Evolutionary conservation across 176 grass and related monocot genomes (phyloP), one percentile per base, ranked within the genome.

Genomic region (Juncus effusus): DNA sequence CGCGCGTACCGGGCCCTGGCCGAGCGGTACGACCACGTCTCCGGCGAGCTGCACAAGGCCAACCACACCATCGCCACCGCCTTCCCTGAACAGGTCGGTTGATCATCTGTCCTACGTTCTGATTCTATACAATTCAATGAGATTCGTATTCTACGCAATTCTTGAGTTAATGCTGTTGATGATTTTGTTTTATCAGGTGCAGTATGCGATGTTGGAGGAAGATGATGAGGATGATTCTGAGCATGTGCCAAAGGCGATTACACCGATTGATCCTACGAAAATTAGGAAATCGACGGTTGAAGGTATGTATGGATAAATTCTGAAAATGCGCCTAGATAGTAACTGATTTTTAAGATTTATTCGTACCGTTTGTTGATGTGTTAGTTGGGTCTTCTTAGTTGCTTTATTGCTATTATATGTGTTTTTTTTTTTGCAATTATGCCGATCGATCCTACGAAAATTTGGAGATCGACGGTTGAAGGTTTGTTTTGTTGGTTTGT

Each of bases 1-100:
- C 79, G 82, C 16, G 81, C 87, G 35, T 96, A 96, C 77, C 68
- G 85, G 51, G 82, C 92, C 40, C 81, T 96, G n/a, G 92, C 86
- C 0, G 87, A 91, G 45, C 82, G 82, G 35, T 96, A 86, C 10
- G 87, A 96, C 52, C 84, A 88, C 62, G 41, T 90, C 61, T 90
- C 91, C 61, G 85, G 79, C 50, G 87, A 90, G 87, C 73, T 86
- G 6, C 87, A 86, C 4, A 90, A 90, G 83, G 87, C 87, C 61
- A 90, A 90, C 58, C 87, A 90, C 76, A 90, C 79, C 36, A 90
- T 90, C 16, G 87, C 79, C 39, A 76, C 87, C 10, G 79, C 87
- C 2, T 90, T 83, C 71, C 87, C 87, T 0, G 79, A 90, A 13
- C 56, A 90, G 67, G 83, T 85, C 16, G n/a, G n/a, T n/a, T n/a